phyloP scores from a whole-genome alignment of 257 asterid genomes.

The Nicotiana obtusifolia region DNA sequence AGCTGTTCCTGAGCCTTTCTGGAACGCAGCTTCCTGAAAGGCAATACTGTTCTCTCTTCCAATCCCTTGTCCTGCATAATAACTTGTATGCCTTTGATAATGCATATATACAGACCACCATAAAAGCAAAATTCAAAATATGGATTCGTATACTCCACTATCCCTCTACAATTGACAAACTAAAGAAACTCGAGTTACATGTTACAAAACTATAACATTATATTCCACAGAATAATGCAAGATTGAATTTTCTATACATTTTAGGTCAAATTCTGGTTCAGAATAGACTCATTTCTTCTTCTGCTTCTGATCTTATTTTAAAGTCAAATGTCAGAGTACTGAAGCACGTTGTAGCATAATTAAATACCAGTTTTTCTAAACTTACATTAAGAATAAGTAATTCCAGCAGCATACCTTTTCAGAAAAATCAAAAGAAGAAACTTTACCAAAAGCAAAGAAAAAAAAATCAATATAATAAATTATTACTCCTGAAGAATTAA shows the following conservation, averaged over 20 bases:
- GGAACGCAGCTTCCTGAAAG: constrained; percentile 49
- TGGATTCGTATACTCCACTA: background rate
- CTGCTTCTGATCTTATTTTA: background rate
- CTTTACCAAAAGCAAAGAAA: background rate
- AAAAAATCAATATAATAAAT: background rate
- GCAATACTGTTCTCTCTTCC: constrained; percentile 31
- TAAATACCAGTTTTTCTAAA: background rate
- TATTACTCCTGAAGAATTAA: background rate
- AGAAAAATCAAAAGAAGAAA: background rate
- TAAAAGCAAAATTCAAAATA: background rate
- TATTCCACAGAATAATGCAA: background rate
- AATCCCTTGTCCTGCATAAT: constrained; percentile 42
- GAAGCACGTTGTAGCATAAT: background rate
- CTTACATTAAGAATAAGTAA: background rate
- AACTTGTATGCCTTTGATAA: constrained; percentile 1
- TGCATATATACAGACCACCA: background rate
- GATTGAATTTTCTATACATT: background rate
- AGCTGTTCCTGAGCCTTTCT: constrained; percentile 52
- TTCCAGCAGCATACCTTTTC: background rate
- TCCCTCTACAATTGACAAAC: background rate
- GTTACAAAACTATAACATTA: background rate
- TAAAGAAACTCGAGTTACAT: background rate
- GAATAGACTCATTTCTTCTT: background rate
- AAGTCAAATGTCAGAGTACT: background rate
- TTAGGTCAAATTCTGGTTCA: background rate